Conservation (phyloP, 257 asterid genomes). For the Vinca minor region DNA sequence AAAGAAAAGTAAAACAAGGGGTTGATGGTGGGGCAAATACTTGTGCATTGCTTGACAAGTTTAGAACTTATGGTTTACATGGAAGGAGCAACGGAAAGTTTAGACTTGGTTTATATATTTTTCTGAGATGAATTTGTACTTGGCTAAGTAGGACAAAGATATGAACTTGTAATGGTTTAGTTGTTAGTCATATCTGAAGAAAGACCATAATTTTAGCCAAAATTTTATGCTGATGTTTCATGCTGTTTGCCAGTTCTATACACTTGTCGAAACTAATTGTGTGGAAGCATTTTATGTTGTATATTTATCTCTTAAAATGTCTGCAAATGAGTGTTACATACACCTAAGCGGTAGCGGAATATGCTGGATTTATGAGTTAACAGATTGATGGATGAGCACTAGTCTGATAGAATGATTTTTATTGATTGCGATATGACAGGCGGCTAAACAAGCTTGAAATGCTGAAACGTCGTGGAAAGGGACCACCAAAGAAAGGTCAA, state of each 20-base stretch:
- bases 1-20: background rate
- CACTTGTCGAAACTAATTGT: background rate
- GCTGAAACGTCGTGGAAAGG: slow-evolving; percentile 88
- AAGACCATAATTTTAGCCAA: background rate
- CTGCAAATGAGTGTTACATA: background rate
- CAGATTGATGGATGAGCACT: background rate
- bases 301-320: background rate
- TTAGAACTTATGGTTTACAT: background rate
- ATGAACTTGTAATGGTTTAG: background rate
- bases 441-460: slow-evolving; percentile 67
- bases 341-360: background rate
- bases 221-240: background rate
- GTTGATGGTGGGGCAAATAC: background rate
- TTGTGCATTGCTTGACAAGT: background rate
- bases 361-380: background rate
- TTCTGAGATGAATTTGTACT: no score
- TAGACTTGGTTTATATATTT: background rate
- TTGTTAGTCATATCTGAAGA: background rate
- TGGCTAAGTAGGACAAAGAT: background rate
- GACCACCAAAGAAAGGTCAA: slow-evolving; percentile 91
- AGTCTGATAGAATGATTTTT: background rate
- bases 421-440: slow-evolving; percentile 33
- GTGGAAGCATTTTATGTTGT: background rate
- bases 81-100: background rate
- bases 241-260: background rate